phyloP scores from a whole-genome alignment of 768 basidiomycete species.

The Paxillus ammoniavirescens region DNA sequence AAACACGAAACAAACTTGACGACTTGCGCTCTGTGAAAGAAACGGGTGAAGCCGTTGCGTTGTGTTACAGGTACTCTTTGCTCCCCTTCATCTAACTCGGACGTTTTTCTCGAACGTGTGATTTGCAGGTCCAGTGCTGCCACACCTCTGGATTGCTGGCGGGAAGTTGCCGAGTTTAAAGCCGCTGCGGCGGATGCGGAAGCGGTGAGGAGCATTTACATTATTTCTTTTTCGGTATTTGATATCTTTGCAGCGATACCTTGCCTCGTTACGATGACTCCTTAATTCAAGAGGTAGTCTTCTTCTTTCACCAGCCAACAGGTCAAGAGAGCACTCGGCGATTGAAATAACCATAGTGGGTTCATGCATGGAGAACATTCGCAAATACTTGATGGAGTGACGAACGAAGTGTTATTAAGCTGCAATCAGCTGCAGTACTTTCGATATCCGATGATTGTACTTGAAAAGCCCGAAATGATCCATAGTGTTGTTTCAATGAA shows the following conservation, averaged over 20 bases:
- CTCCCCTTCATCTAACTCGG: background rate
- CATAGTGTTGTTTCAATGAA: too few species aligned
- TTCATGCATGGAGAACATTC: too few species aligned
- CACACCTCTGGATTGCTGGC: constrained; percentile 72
- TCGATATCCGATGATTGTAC: too few species aligned
- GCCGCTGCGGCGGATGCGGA: constrained; percentile 65
- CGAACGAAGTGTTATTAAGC: too few species aligned
- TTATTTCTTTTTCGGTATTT: constrained; percentile 6
- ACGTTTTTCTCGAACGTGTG: background rate
- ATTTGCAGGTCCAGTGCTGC: constrained; percentile 38
- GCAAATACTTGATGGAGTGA: too few species aligned
- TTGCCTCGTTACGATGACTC: constrained; percentile 52
- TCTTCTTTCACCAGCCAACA: too few species aligned
- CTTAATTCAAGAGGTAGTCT: background rate
- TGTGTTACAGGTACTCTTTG: constrained; percentile 66
- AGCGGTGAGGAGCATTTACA: constrained; percentile 46
- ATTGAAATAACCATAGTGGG: too few species aligned
- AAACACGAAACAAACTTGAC: constrained; percentile 50
- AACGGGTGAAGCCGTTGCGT: constrained; percentile 56
- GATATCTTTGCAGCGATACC: constrained; percentile 49
- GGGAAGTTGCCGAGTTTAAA: constrained; percentile 69
- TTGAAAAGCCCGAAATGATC: too few species aligned
- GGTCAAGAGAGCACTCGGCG: too few species aligned
- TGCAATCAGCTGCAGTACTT: too few species aligned
- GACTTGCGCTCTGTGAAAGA: constrained; percentile 57